Conservation (phyloP, 257 asterid species). For the Scutellaria baicalensis region DNA sequence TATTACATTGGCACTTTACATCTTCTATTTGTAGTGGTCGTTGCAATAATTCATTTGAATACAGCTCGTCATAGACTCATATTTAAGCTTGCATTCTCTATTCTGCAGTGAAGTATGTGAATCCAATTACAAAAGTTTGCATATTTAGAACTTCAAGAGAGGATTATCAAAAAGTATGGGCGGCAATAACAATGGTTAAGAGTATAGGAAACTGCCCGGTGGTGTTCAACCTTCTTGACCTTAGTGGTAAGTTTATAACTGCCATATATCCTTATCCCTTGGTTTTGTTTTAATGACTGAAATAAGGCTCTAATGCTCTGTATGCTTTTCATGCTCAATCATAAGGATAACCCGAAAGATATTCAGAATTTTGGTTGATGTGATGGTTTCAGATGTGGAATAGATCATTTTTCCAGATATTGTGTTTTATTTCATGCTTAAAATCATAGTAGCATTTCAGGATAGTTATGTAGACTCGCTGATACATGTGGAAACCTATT, state of each 20-base stretch:
- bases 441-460: not conserved
- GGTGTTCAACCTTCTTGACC: conserved; percentile 71
- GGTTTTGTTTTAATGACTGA: not conserved
- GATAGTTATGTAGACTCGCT: not conserved
- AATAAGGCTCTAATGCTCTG: not conserved
- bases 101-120: conserved; percentile 76
- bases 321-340: not conserved
- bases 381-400: not conserved
- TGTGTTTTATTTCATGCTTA: not conserved
- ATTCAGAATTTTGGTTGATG: not conserved
- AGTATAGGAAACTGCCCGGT: conserved; percentile 72
- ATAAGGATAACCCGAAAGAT: not conserved
- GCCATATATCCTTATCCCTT: not conserved
- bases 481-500: not conserved
- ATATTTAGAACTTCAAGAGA: conserved; percentile 71
- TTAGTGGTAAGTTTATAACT: conserved; percentile 53
- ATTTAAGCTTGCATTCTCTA: not conserved
- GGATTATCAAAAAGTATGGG: conserved; percentile 70
- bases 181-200: conserved; percentile 68
- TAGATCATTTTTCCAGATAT: not conserved
- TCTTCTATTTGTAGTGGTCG: not conserved
- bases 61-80: not conserved
- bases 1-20: not conserved
- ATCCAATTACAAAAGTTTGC: conserved; percentile 76
- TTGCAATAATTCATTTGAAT: not conserved